Percentiles rank a stretch among this genome's conserved stretches.
Evolutionary conservation across 148 eudicot species (phyloP).

Genomic region (Vaccinium vitisidaea): DNA sequence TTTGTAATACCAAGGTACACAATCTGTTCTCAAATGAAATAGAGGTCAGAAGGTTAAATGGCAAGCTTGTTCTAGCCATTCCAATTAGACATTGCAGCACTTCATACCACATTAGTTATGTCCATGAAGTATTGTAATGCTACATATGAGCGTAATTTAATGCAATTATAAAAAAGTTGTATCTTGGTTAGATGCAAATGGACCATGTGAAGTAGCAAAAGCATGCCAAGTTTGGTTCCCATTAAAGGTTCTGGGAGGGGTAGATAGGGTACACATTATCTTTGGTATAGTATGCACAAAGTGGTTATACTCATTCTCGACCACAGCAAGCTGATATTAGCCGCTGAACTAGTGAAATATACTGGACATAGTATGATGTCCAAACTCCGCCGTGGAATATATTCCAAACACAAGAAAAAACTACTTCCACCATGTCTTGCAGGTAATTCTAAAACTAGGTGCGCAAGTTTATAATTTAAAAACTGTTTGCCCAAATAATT

Average conservation of each 20-base stretch:
- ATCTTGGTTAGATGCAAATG: not conserved
- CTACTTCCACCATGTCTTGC: not conserved
- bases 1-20: not conserved
- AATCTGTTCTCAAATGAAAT: not conserved
- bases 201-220: not conserved
- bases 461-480: not conserved
- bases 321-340: not conserved
- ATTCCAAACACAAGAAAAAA: not conserved
- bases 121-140: not conserved
- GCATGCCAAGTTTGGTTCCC: not conserved
- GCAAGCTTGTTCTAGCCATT: slow-evolving; percentile 2
- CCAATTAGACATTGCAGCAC: not conserved
- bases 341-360: too few species aligned
- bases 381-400: not conserved
- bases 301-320: not conserved
- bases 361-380: too few species aligned
- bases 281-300: not conserved
- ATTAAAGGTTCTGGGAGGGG: not conserved
- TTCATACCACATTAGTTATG: not conserved
- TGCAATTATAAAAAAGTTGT: not conserved
- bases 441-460: not conserved
- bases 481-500: not conserved
- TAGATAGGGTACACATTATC: not conserved
- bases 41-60: not conserved
- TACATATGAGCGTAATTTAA: not conserved